Conservation (phyloP, 768 basidiomycete species). For the Suillus fuscotomentosus region DNA sequence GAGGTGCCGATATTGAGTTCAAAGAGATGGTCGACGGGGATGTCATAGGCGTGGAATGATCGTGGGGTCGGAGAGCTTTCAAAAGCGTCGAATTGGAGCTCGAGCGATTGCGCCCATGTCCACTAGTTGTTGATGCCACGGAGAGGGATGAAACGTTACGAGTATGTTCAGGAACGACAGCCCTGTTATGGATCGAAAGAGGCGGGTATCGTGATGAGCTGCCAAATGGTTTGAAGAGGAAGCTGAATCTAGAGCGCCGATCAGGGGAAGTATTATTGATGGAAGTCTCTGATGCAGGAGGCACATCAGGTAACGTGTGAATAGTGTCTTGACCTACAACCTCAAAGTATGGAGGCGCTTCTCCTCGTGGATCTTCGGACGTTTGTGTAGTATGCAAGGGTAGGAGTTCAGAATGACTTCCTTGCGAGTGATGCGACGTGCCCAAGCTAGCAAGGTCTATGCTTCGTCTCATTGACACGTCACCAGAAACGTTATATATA, state of each 20-base stretch:
- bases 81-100: slow-evolving; percentile 31
- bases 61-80: slow-evolving; percentile 36
- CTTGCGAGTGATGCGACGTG: slow-evolving; percentile 16
- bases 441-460: slow-evolving; percentile 18
- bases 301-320: slow-evolving; percentile 16
- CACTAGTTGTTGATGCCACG: slow-evolving; percentile 21
- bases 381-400: slow-evolving; percentile 10
- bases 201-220: slow-evolving; percentile 23
- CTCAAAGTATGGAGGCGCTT: slow-evolving; percentile 70
- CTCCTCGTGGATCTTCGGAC: slow-evolving; percentile 47
- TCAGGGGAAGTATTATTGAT: slow-evolving; percentile 7
- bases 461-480: slow-evolving; percentile 11
- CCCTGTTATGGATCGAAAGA: slow-evolving; percentile 15
- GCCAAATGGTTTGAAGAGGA: slow-evolving; percentile 41
- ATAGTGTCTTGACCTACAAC: slow-evolving; percentile 32
- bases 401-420: slow-evolving; percentile 22
- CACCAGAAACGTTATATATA: slow-evolving; percentile 9
- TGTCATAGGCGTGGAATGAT: slow-evolving; percentile 42
- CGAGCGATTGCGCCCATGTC: slow-evolving; percentile 35
- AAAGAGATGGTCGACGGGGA: slow-evolving; percentile 73
- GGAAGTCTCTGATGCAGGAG: slow-evolving; percentile 6
- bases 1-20: slow-evolving; percentile 71
- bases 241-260: slow-evolving; percentile 47
- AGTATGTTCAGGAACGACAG: slow-evolving; percentile 18
- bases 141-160: slow-evolving; percentile 22